Evolutionary conservation across 257 asterid species (phyloP), one percentile per base, ranked within the genome.

Genomic region (Fraxinus excelsior): DNA sequence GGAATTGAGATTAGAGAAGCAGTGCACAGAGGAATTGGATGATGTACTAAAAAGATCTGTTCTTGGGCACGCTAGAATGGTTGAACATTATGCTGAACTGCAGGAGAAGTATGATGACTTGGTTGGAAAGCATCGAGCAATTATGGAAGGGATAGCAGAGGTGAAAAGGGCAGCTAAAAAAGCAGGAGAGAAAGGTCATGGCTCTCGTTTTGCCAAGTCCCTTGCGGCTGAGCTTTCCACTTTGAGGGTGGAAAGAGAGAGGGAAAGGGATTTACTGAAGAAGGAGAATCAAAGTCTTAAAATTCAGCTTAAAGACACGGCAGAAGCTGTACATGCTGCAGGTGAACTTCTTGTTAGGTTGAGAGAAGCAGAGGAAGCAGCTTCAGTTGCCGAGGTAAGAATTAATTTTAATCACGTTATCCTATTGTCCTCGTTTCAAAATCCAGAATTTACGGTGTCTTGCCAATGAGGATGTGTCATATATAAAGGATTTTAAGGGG

Each of bases 291-390:
- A 78, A 37, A 89, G 94, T 53, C 84, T 93, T 5, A 93, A 84
- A 79, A 69, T 84, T 53, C 99, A 93, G 79, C 97, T 96, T 42
- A 89, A 91, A 81, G 99, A 96, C 86, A 93, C 98, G 40, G 97
- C 97, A 25, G 99, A 93, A 86, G 98, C 99, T 13, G 97, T 96
- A 75, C 98, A 96, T 65, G 97, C 99, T 19, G 99, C 99, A 1
- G 98, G 99, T 10, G 99, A 93, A 84, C 86, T 96, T 40, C 97
- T 96, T 64, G 97, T 85, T 40, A 81, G 99, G 81, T 77, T 96
- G 89, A 89, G 88, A 83, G 98, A 96, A 89, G 97, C 98, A 1
- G 98, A 96, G 81, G 96, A 90, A 84, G 75, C 96, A 32, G 94
- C 97, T 76, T 88, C 94, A 28, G 32, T 78, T 76, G 91, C 98